Conservation (phyloP, 1,284 basidiomycete species). For the Stygiomarasmius scandens region DNA sequence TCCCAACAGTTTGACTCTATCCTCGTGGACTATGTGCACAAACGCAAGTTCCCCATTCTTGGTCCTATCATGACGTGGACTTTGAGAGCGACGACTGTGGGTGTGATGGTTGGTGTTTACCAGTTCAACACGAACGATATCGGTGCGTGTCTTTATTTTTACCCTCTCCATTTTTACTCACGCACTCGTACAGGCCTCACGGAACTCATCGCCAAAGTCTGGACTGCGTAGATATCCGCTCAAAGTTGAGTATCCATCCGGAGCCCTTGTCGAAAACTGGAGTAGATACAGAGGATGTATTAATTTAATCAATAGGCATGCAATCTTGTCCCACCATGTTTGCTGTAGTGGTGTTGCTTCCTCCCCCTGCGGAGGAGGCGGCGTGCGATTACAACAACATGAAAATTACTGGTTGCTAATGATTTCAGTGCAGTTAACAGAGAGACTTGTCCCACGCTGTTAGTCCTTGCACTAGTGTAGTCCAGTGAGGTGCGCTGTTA, state of each 20-base stretch:
- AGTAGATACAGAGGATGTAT: background rate
- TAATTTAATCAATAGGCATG: background rate
- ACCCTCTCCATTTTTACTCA: background rate
- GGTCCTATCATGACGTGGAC: slow-evolving; percentile 77
- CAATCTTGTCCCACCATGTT: too few relatives aligned
- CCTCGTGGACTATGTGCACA: slow-evolving; percentile 90
- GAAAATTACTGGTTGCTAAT: too few relatives aligned
- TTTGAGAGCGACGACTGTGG: slow-evolving; percentile 78
- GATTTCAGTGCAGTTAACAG: too few relatives aligned
- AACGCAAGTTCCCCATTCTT: slow-evolving; percentile 87
- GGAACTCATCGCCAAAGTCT: slow-evolving; percentile 67
- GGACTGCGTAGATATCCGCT: slow-evolving; percentile 61
- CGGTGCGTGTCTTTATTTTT: slow-evolving; percentile 49
- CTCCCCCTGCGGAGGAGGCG: too few relatives aligned
- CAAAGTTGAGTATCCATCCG: too few relatives aligned
- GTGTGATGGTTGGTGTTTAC: slow-evolving; percentile 90
- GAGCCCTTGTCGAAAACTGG: background rate
- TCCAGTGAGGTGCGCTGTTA: too few relatives aligned
- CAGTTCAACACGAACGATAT: slow-evolving; percentile 98
- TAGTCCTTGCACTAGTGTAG: too few relatives aligned
- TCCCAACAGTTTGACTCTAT: slow-evolving; percentile 65
- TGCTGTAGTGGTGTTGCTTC: too few relatives aligned
- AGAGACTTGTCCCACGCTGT: too few relatives aligned
- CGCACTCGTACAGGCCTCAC: slow-evolving; percentile 58
- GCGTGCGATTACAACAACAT: too few relatives aligned